A percentile compares a stretch with the other conserved stretches of the same genome.
These are phyloP conservation scores for Trichoderma polysporum DNA, from an alignment of 2,329 filamentous ascomycete species.

Conservation along the genomic window DNA sequence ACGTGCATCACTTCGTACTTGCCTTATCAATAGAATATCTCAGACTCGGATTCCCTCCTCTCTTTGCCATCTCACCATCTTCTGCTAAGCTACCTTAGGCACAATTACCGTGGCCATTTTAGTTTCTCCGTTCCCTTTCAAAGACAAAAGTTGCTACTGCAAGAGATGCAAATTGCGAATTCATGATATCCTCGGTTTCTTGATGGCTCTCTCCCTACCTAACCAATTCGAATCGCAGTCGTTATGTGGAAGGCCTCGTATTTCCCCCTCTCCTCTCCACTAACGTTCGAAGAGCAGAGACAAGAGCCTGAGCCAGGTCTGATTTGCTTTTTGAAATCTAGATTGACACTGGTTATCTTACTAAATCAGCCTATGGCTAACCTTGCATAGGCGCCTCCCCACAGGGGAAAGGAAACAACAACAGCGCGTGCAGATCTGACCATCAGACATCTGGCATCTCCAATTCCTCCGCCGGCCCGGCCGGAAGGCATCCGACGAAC, in stretches of 20 bases:
- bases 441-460: neutral
- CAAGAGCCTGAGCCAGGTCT: neutral
- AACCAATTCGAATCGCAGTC: neutral
- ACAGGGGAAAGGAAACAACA: neutral
- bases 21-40: neutral
- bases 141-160: neutral
- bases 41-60: neutral
- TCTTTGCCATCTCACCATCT: neutral
- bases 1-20: neutral
- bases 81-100: neutral
- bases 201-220: neutral
- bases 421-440: neutral
- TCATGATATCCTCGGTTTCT: neutral
- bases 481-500: slow-evolving; percentile 13
- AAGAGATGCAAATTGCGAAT: neutral
- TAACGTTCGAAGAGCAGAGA: neutral
- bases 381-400: neutral
- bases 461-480: slow-evolving; percentile 5
- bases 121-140: neutral
- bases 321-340: neutral
- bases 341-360: neutral
- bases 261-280: neutral
- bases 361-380: neutral
- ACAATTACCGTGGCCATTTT: neutral
- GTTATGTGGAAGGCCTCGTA: neutral